These are phyloP conservation scores for Solanum bukasovii DNA, from an alignment of 257 asterid species.

Conservation along the genomic window DNA sequence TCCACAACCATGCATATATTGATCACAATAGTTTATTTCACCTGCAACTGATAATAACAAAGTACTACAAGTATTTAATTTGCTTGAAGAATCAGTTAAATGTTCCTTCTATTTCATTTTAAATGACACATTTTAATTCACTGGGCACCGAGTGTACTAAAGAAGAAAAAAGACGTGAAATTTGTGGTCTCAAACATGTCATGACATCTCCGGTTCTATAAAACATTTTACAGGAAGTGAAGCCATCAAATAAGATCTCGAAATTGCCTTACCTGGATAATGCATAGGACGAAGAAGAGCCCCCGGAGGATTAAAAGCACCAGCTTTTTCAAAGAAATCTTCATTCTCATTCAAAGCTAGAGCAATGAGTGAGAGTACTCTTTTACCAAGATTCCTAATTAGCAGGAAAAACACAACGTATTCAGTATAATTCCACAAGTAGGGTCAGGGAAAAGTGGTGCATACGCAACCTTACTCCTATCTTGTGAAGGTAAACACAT, in stretches of 20 bases:
- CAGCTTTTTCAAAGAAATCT: slow-evolving; percentile 35
- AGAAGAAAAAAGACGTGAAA: neutral
- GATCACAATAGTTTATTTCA: slow-evolving; percentile 12
- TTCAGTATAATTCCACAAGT: neutral
- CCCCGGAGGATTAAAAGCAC: slow-evolving; percentile 31
- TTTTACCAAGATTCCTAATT: slow-evolving; percentile 33
- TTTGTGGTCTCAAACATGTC: neutral
- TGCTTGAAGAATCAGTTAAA: neutral
- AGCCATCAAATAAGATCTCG: neutral
- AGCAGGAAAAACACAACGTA: neutral
- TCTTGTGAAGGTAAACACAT: neutral
- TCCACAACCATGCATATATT: slow-evolving; percentile 38
- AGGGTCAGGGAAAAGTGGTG: neutral
- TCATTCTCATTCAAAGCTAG: slow-evolving; percentile 40
- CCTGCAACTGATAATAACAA: slow-evolving; percentile 8
- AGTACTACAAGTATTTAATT: neutral
- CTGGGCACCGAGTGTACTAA: neutral
- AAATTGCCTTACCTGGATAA: slow-evolving; percentile 32
- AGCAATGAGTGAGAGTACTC: slow-evolving; percentile 29
- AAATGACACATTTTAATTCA: neutral
- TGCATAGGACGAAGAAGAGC: slow-evolving; percentile 40
- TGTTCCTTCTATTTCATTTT: neutral
- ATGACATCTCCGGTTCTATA: neutral
- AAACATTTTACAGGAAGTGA: neutral
- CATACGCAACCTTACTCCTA: neutral